Conservation (phyloP, 495 filamentous ascomycete genomes). For the Cenococcum geophilum region DNA sequence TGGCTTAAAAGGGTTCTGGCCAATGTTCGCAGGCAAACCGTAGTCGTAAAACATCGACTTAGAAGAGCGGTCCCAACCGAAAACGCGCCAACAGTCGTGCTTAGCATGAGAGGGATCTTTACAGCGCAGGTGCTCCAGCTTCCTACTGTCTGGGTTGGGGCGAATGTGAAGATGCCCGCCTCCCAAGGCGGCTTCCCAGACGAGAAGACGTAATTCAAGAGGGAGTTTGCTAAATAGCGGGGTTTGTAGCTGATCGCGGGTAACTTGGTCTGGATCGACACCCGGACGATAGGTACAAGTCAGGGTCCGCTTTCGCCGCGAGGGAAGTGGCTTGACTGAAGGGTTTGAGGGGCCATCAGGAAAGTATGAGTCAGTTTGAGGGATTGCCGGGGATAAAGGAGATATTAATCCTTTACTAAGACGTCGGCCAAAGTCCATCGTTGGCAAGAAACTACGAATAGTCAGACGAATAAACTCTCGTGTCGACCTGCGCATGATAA, state of each 20-base stretch:
- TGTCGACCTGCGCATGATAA: not conserved
- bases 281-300: not conserved
- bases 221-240: slow-evolving; percentile 7
- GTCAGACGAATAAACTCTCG: not conserved
- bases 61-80: not conserved
- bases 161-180: not conserved
- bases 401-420: slow-evolving; percentile 4
- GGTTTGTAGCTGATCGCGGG: not conserved
- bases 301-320: not conserved
- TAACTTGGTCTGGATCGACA: not conserved
- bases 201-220: slow-evolving; percentile 4
- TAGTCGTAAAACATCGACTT: not conserved
- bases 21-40: not conserved
- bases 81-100: not conserved
- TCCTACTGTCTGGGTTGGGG: not conserved
- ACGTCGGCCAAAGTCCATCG: not conserved
- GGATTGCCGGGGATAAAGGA: not conserved
- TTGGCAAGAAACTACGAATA: not conserved
- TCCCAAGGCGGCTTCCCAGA: slow-evolving; percentile 2
- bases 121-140: slow-evolving; percentile 1
- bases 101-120: not conserved
- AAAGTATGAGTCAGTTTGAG: not conserved
- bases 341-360: not conserved
- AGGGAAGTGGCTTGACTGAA: slow-evolving; percentile 5
- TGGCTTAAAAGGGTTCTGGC: not conserved